Evolutionary conservation across 805 yeast genomes (phyloP), one percentile per base, ranked within the genome.

Genomic region (Diddensiella transvaalensis): DNA sequence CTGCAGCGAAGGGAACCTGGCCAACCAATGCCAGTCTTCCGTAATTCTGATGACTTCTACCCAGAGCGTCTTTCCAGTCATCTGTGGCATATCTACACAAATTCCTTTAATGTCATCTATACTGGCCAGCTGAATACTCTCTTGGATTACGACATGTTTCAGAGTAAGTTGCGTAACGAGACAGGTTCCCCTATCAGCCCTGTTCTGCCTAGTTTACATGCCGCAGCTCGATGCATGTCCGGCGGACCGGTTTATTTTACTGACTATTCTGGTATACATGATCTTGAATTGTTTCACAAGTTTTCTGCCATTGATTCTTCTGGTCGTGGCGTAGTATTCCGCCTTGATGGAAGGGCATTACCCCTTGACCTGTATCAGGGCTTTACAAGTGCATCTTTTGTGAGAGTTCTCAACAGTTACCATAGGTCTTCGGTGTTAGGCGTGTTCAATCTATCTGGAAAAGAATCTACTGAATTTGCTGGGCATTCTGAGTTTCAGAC

Each of bases 121-220:
- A 60, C 65, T 13, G 42, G 56, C 21, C 49, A 56, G 13, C 50
- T 60, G 30, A 47, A 54, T 17, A 56, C 55, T 3, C 36, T 55
- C 3, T 60, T 61, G 2, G 66, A 62, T 48, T 62, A 58, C 54
- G 66, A 62, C 44, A 62, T 62, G 66, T 62, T 62, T 33, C 62
- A 58, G 48, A 52, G 65, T 4, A 47, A 48, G 18, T 37, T 60
- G 15, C 19, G 18, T 6, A n/a, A 29, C 22, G 23, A 30, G 32
- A 35, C 15, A 17, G 38, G 8, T n/a, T 13, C 11, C 10, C 21
- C 21, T 17, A 26, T 42, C 8, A 44, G 38, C 13, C 3, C 23
- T 21, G 22, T 35, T 15, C 42, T 44, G 24, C 50, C 64, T 3
- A 23, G 49, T 11, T 56, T 53, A 38, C 66, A 63, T 42, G 64